Base-by-base conservation (phyloP, 1,284 basidiomycete species). In the Cryptococcus sp. region DNA sequence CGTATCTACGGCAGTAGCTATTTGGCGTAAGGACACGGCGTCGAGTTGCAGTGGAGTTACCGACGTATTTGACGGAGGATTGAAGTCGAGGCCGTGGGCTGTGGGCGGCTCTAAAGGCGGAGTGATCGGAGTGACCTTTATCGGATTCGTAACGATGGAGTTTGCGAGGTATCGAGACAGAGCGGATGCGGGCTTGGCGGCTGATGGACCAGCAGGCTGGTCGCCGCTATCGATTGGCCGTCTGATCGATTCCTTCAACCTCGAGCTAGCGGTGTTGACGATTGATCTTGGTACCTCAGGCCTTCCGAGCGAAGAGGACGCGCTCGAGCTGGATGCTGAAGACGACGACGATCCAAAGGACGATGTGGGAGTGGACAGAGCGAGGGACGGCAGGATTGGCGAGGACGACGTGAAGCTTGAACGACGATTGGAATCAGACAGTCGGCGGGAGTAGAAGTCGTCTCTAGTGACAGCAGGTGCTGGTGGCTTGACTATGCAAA, bases 361-460 rank as follows among this genome's bases (percentile, higher is more conserved):
- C 41, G 53, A 44, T 17, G 34, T 20, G 29, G 43, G 43, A 19
- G 34, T 43, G n/a, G 44, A 40, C 29, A 41, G 19, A 26, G 20
- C 37, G n/a, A 52, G 17, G 25, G 50, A 19, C 41, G 13, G 13
- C 8, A 44, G 41, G 29, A 34, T 10, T 2, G 41, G 22, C 1
- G 22, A 46, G 26, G 53, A 20, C 20, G 20, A 49, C 5, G 53
- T 17, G n/a, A 52, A 48, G 7, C 50, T 58, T 7, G 26, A 44
- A 6, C 57, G 50, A 3, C 54, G 50, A 13, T 52, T 50, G 23
- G 61, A 62, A 44, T 58, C 57, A 7, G 57, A 56, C 37, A 62
- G 26, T 17, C 61, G 43, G 17, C 61, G 49, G 8, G 25, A 38
- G 43, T 54, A 63, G 17, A 58, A 40, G 41, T 59, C 58, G 26